These are phyloP conservation scores for Phytopythium oedochilum DNA, from an alignment of 352 stramenopile genomes.

Conservation along the genomic window DNA sequence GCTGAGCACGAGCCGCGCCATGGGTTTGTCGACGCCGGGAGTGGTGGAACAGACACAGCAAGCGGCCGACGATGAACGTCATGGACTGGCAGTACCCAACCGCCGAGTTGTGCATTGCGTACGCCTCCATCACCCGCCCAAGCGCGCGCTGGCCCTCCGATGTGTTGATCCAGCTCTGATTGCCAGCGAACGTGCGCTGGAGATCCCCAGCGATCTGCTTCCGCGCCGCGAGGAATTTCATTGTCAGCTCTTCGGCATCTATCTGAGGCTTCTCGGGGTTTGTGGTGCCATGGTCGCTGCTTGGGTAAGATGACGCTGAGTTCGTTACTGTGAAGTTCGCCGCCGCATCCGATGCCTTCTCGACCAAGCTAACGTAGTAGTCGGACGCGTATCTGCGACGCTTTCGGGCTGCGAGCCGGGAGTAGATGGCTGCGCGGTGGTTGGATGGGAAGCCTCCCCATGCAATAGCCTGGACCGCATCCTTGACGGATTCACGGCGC, in stretches of 20 bases:
- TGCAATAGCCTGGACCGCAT: conserved; percentile 19
- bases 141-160: conserved; percentile 36
- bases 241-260: background rate
- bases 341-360: background rate
- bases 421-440: conserved; percentile 37
- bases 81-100: conserved; percentile 90
- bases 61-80: conserved; percentile 81
- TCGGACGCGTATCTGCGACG: conserved; percentile 10
- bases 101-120: conserved; percentile 66
- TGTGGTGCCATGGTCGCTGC: background rate
- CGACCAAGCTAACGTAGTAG: conserved; percentile 28
- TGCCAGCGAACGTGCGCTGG: conserved; percentile 61
- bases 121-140: conserved; percentile 68
- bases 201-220: conserved; percentile 64
- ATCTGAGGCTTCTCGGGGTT: background rate
- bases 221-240: conserved; percentile 27
- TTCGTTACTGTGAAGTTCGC: background rate
- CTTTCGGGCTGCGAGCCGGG: conserved; percentile 30
- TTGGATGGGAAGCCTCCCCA: conserved; percentile 49
- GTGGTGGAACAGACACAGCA: conserved; percentile 55
- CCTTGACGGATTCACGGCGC: background rate
- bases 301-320: too few species aligned
- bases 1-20: background rate
- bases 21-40: background rate
- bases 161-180: conserved; percentile 63